Percentiles rank a stretch among this genome's conserved stretches.
phyloP scores from a whole-genome alignment of 805 yeast genomes.

The Saccharomycopsis sp. region DNA sequence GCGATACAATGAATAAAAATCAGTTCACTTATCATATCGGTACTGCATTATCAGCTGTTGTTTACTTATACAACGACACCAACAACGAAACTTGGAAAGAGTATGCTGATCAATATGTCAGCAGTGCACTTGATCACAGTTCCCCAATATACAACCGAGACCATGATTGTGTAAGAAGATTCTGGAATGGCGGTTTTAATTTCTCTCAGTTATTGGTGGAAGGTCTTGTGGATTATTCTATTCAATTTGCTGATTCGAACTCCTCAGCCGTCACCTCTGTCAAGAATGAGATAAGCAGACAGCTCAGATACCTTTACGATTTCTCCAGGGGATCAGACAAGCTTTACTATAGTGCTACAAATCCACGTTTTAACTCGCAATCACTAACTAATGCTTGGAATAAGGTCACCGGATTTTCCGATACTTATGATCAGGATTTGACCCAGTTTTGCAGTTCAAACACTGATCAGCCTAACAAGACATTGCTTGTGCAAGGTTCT shows the following conservation, averaged over 20 bases:
- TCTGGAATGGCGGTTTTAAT: slow-evolving; percentile 58
- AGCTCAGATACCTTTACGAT: slow-evolving; percentile 42
- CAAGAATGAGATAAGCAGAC: slow-evolving; percentile 45
- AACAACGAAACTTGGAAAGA: slow-evolving; percentile 43
- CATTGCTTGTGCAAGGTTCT: slow-evolving; percentile 58
- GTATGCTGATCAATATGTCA: slow-evolving; percentile 34
- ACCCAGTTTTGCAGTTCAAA: slow-evolving; percentile 42
- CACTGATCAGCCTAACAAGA: slow-evolving; percentile 35
- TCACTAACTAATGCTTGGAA: slow-evolving; percentile 46
- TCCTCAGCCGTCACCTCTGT: slow-evolving; percentile 43
- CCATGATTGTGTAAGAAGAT: slow-evolving; percentile 42
- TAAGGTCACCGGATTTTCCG: slow-evolving; percentile 48
- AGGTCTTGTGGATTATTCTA: slow-evolving; percentile 59
- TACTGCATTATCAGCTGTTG: slow-evolving; percentile 50
- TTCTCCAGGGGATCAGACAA: slow-evolving; percentile 41
- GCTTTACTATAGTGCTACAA: slow-evolving; percentile 52
- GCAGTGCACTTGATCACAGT: slow-evolving; percentile 50
- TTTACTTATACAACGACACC: slow-evolving; percentile 44
- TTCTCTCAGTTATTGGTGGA: slow-evolving; percentile 60
- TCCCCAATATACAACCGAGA: slow-evolving; percentile 60
- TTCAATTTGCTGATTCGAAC: slow-evolving; percentile 28
- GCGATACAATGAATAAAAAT: slow-evolving; percentile 34
- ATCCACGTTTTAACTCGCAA: slow-evolving; percentile 47
- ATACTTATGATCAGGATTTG: slow-evolving; percentile 42
- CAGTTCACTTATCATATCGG: slow-evolving; percentile 70